phyloP scores from a whole-genome alignment of 2,329 filamentous ascomycete genomes.

The Cordyceps militaris region DNA sequence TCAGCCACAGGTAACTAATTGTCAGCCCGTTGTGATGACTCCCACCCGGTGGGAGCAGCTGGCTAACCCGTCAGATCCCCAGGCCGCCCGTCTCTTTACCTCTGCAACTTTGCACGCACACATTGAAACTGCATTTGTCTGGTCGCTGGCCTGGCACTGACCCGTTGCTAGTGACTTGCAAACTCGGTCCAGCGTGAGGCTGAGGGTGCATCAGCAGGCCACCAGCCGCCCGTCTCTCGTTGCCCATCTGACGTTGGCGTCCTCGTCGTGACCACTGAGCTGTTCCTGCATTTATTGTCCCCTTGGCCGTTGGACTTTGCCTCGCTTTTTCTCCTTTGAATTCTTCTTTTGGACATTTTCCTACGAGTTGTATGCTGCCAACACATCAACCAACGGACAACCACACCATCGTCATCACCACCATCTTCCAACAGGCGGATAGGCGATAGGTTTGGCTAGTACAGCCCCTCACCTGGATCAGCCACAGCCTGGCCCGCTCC shows the following conservation, averaged over 20 bases:
- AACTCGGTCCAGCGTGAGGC: conserved; percentile 28
- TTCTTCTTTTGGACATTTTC: conserved; percentile 13
- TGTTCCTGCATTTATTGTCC: conserved; percentile 24
- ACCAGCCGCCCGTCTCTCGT: conserved; percentile 20
- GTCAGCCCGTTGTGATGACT: background rate
- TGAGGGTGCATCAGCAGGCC: conserved; percentile 37
- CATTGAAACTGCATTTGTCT: no score
- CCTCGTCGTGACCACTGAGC: conserved; percentile 6
- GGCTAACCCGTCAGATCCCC: background rate
- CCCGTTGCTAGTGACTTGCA: conserved; percentile 21
- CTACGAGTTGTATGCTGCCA: conserved; percentile 5
- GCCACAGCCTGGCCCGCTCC: background rate
- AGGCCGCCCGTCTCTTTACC: no score
- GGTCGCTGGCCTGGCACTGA: no score
- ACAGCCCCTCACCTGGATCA: no score
- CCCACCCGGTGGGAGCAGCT: background rate
- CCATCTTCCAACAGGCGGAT: background rate
- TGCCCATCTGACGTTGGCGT: conserved; percentile 16
- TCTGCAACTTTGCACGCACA: no score
- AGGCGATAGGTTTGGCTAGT: no score
- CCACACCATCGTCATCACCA: background rate
- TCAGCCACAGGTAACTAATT: background rate
- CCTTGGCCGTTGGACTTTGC: conserved; percentile 13
- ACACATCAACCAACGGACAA: background rate
- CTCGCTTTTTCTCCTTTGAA: conserved; percentile 7